Conservation (phyloP, 768 basidiomycete species). For the Porphyrellus cyaneotinctus region DNA sequence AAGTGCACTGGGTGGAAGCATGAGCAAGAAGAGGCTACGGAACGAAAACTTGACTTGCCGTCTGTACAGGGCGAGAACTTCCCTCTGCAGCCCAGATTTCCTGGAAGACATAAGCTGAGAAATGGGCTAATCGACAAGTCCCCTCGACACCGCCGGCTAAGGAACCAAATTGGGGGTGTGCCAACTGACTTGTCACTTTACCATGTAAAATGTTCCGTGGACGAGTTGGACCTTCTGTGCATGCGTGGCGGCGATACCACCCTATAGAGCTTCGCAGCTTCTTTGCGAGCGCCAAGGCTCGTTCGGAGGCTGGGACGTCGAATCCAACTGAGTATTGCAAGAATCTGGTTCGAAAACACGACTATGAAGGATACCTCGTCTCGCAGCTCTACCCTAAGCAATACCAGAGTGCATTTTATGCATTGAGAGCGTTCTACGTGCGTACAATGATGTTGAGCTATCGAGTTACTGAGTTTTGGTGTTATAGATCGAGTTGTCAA, state of each 20-base stretch:
- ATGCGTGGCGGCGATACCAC: constrained; percentile 9
- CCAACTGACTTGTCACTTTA: background rate
- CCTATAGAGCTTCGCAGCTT: constrained; percentile 8
- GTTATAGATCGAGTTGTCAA: constrained; percentile 68
- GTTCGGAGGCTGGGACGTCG: constrained; percentile 20
- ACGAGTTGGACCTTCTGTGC: constrained; percentile 1
- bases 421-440: constrained; percentile 81
- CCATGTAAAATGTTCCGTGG: constrained; percentile 20
- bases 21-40: constrained; percentile 1
- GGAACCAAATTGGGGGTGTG: constrained; percentile 3
- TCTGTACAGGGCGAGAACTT: constrained; percentile 51
- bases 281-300: constrained; percentile 6
- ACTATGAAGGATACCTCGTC: constrained; percentile 75
- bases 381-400: constrained; percentile 69
- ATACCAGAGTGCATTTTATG: constrained; percentile 66
- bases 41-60: constrained; percentile 36
- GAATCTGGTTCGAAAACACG: constrained; percentile 68
- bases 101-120: constrained; percentile 24
- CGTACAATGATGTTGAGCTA: constrained; percentile 28
- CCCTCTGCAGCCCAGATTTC: constrained; percentile 49
- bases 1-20: constrained; percentile 52
- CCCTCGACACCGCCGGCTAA: constrained; percentile 25
- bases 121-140: background rate
- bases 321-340: constrained; percentile 63
- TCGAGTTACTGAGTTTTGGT: constrained; percentile 5